Base-by-base conservation (phyloP, 768 basidiomycete species). In the Auriscalpium microsporum region DNA sequence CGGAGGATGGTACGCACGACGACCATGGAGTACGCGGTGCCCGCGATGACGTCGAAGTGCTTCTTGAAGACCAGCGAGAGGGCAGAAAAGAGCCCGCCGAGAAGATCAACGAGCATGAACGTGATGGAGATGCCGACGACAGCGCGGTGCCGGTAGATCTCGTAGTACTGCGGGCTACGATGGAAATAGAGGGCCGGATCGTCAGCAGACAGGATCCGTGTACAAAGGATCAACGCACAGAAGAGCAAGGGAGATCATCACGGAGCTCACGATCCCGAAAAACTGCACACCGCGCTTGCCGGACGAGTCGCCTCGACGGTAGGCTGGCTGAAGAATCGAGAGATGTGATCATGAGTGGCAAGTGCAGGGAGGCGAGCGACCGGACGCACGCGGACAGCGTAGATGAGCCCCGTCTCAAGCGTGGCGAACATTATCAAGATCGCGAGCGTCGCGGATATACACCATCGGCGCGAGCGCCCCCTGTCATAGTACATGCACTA, bases 101-200 rank as follows among this genome's bases (percentile, higher is more conserved):
- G 64, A 53, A 83, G 73, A 63, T 93, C 90, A 50, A 91, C 74
- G 9, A 69, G 60, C 72, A 91, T 83, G 71, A 91, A 90, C 8
- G 73, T 45, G 45, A 86, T 70, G 1, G 84, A 87, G 51, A 93
- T 81, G 8, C 90, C 89, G 21, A 79, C 63, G 40, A 86, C 83
- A 59, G 82, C 78, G 58, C 73, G 73, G 62, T 75, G 73, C 58
- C 78, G 78, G 69, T 78, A 85, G 46, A 92, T 90, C 64, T 90
- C 87, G 66, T 76, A 81, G 62, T 85, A 91, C 66, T 92, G 89
- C 0, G 90, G 81, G 1, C 73, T 72, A 35, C 45, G 21, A 73
- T 36, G 23, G n/a, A 55, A 9, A n/a, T 4, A 47, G 53, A 40
- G 56, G 50, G 34, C 35, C 16, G 33, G 45, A 13, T 16, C 10